Evolutionary conservation across 2,329 filamentous ascomycete genomes (phyloP).

Genomic region (Calonectria pseudoturangicola): DNA sequence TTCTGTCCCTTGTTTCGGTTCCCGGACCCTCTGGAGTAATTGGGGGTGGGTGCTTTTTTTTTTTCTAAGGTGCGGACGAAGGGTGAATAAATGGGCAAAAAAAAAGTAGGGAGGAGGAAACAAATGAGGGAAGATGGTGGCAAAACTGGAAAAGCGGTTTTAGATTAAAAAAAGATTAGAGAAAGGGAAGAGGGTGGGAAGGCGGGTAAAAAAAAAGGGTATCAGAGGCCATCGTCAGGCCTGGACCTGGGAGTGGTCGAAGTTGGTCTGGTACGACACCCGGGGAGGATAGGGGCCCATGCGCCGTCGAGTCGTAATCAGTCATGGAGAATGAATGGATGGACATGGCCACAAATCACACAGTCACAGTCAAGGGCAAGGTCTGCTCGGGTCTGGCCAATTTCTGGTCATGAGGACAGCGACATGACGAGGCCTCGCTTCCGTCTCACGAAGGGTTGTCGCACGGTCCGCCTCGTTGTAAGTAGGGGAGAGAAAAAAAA

Average conservation of each 20-base stretch:
- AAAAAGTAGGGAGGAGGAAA: constrained; percentile 5
- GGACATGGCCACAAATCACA: constrained; percentile 28
- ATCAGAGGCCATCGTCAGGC: constrained; percentile 38
- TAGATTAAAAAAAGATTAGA: neutral
- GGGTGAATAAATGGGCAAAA: too few species aligned
- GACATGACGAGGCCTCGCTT: constrained; percentile 23
- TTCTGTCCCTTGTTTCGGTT: constrained; percentile 17
- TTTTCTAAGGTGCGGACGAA: neutral
- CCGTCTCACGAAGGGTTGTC: constrained; percentile 28
- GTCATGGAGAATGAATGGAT: constrained; percentile 23
- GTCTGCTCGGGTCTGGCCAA: constrained; percentile 21
- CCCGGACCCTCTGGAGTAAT: neutral
- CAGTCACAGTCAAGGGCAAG: constrained; percentile 29
- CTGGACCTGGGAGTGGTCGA: constrained; percentile 29
- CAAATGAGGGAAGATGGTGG: neutral
- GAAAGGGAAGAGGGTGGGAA: neutral
- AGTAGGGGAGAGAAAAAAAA: neutral
- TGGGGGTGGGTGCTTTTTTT: neutral
- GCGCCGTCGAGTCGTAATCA: constrained; percentile 26
- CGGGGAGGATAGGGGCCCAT: constrained; percentile 38
- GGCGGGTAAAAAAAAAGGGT: constrained; percentile 13
- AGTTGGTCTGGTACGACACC: constrained; percentile 37
- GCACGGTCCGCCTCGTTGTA: constrained; percentile 24
- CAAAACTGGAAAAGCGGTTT: neutral
- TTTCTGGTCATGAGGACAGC: constrained; percentile 32